Evolutionary conservation across 192 early-diverging fungal species (phyloP).

Genomic region (Coemansia sp.): DNA sequence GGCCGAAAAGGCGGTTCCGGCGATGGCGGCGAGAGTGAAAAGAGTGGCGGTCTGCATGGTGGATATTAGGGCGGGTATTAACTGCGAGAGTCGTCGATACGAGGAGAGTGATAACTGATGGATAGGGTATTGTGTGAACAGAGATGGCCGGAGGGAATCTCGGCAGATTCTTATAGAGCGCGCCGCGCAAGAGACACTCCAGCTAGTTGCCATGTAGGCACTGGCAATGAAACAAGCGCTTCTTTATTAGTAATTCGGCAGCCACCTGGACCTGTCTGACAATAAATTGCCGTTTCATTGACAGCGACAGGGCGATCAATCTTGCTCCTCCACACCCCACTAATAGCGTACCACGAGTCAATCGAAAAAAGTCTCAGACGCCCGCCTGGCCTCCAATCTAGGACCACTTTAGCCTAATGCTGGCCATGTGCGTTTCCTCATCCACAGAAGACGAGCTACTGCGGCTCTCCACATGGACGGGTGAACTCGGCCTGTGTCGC

Average conservation of each 20-base stretch:
- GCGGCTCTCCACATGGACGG: background rate
- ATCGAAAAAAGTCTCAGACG: background rate
- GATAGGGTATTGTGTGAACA: background rate
- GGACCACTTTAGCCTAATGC: background rate
- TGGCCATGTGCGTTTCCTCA: background rate
- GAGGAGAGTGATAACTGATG: background rate
- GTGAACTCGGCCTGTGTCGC: slow-evolving; percentile 22
- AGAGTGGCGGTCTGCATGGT: slow-evolving; percentile 45
- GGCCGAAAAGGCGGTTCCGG: slow-evolving; percentile 43
- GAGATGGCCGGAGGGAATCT: background rate
- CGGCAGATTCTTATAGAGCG: slow-evolving; percentile 4
- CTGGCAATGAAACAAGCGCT: background rate
- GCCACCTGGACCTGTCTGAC: slow-evolving; percentile 1
- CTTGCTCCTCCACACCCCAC: background rate
- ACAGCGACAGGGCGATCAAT: background rate
- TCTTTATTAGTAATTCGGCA: background rate
- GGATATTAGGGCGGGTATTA: slow-evolving; percentile 3
- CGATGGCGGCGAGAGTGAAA: slow-evolving; percentile 37
- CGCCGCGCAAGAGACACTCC: background rate
- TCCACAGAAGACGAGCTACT: background rate
- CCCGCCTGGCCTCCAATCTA: slow-evolving; percentile 4
- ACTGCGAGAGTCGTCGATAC: background rate
- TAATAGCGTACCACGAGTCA: background rate
- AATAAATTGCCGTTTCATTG: background rate
- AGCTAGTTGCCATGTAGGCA: background rate